Base-by-base conservation (phyloP, 2,329 filamentous ascomycete genomes). In the Ceratocystis cacaofunesta region DNA sequence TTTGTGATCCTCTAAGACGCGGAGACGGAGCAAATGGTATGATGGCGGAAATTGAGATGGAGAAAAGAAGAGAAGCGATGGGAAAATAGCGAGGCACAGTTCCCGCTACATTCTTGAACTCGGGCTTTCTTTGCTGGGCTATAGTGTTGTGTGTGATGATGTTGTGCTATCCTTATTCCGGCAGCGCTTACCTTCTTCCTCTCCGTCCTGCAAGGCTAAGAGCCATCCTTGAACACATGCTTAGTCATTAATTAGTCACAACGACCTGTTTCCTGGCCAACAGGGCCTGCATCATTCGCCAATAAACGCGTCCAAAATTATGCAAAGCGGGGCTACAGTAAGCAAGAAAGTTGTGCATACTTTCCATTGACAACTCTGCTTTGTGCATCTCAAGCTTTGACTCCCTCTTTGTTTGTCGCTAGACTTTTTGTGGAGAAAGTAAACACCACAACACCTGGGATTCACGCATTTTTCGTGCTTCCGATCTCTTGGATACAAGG, bases 291-390 rank as follows among this genome's bases (percentile, higher is more conserved):
- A 15, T 17, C 5, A 22, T 6, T 17, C 44, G 30, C 62, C 62
- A 64, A 64, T 64, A 48, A 64, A 41, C 46, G 50, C 62, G 50
- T 55, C 48, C 32, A 17, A 19, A 64, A 12, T 46, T 58, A 25
- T 58, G 55, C 55, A 58, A 58, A 58, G 55, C 28, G 55, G 50
- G 30, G 36, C 62, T 10, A 7, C 7, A 28, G 48, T 44, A 4
- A 43, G 43, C 30, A 44, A 30, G 10, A 46, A 8, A 30, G 19
- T 46, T 62, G 17, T 62, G 60, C 36, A 62, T 19, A 5, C 36
- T 15, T 4, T 15, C 3, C 36, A 41, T 15, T 2, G 30, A 32
- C 30, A 32, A 32, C 30, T 8, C 30, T 32, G 58, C 8, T 52
- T 64, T 64, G 25, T 64, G 46, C 61, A 36, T 12, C 10, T 6